Base-by-base conservation (phyloP, 176 grass and related monocot genomes). In the Poa annua region DNA sequence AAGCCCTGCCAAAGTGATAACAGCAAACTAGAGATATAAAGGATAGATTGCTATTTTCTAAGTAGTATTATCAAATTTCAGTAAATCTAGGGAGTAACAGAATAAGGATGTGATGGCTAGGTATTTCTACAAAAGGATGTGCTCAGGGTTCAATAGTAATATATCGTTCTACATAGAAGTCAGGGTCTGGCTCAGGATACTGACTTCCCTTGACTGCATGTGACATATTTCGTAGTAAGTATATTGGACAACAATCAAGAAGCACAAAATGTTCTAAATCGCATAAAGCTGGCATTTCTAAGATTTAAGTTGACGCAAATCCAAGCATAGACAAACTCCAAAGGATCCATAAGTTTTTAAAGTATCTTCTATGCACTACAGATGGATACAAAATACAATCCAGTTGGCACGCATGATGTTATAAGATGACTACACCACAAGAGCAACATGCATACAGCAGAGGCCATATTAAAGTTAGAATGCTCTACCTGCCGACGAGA, bases 1-100 rank as follows among this genome's bases (percentile, higher is more conserved):
- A 88, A 93, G 85, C 83, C 84, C 96, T 96, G 85, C 33, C 45
- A 1, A 74, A 88, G 24, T 35, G 20, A 85, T 42, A 83, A 76
- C 3, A 64, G 68, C 56, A 87, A 11, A 68, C 52, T 71, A 85
- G 50, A n/a, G 41, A 50, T 66, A 54, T 57, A 35, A 12, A 15
- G 66, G 21, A 76, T 62, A 76, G 20, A 11, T 64, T 3, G 4
- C n/a, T 48, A 63, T 35, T 16, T 22, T 32, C 2, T 75, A 60
- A 1, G 29, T 29, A 29, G 29, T 29, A 29, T 2, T 20, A 57
- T 15, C 77, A 78, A 8, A 78, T 36, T 17, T 22, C 1, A 32
- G 52, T 11, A 55, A 20, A 81, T 64, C 48, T 66, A 42, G 29
- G 29, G 29, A 29, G 29, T 29, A 29, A 29, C 29, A 3, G 22